Percentiles rank a stretch among this genome's conserved stretches.
These are phyloP conservation scores for Xylaria sp. DNA, from an alignment of 2,329 filamentous ascomycete species.

Conservation along the genomic window DNA sequence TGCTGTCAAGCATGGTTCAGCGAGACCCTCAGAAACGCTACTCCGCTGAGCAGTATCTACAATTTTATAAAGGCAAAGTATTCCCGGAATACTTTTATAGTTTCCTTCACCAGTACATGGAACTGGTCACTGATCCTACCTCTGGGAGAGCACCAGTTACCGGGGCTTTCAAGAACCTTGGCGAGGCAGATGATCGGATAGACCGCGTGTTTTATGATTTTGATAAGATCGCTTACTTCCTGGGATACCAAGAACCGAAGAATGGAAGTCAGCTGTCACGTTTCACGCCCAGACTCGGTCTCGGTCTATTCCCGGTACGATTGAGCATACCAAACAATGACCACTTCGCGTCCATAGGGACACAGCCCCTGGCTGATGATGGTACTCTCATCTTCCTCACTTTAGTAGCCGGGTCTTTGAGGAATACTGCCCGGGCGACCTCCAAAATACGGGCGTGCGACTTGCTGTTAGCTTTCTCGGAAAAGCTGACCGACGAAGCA, in stretches of 20 bases:
- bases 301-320: conserved; percentile 80
- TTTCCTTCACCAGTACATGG: conserved; percentile 98
- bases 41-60: conserved; percentile 91
- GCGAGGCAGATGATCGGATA: conserved; percentile 92
- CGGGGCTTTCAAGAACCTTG: conserved; percentile 75
- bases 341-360: conserved; percentile 71
- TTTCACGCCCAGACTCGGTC: conserved; percentile 61
- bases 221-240: conserved; percentile 95
- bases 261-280: conserved; percentile 46
- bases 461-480: conserved; percentile 88
- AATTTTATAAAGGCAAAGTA: conserved; percentile 90
- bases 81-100: conserved; percentile 98
- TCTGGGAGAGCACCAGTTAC: conserved; percentile 79
- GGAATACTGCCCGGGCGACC: conserved; percentile 89
- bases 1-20: conserved; percentile 97
- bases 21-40: conserved; percentile 91
- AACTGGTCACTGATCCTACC: conserved; percentile 89
- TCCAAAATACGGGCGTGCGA: conserved; percentile 91
- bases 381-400: conserved; percentile 93
- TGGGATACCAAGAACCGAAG: conserved; percentile 75
- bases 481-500: conserved; percentile 91
- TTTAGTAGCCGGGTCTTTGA: conserved; percentile 85
- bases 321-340: conserved; percentile 89
- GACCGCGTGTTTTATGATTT: conserved; percentile 94
- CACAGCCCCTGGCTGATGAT: conserved; percentile 77